phyloP scores from a whole-genome alignment of 2,329 filamentous ascomycete genomes.

The Fusarium sp. region DNA sequence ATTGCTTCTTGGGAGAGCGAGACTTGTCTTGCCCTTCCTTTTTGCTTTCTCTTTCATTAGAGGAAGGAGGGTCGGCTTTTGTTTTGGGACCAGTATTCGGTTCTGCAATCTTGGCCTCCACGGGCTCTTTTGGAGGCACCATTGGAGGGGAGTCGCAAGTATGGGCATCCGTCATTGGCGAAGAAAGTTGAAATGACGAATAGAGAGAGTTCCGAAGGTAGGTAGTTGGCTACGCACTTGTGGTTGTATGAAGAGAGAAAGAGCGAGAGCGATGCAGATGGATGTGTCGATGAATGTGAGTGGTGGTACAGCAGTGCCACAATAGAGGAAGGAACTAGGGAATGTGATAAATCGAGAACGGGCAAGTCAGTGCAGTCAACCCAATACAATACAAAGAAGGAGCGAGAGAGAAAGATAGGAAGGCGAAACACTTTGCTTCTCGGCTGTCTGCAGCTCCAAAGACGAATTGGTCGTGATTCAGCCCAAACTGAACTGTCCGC shows the following conservation, averaged over 20 bases:
- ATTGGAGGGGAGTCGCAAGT: constrained; percentile 21
- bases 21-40: constrained; percentile 21
- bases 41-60: constrained; percentile 13
- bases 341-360: too few relatives aligned
- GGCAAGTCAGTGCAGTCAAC: neutral
- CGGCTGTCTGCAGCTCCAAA: constrained; percentile 15
- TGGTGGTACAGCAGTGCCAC: constrained; percentile 5
- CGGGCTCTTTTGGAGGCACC: constrained; percentile 34
- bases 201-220: neutral
- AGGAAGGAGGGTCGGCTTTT: neutral
- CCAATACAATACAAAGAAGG: neutral
- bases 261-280: neutral
- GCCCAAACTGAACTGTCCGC: too few relatives aligned
- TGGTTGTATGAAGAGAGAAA: neutral
- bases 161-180: constrained; percentile 29
- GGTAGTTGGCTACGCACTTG: neutral
- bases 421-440: constrained; percentile 18
- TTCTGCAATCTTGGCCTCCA: constrained; percentile 4
- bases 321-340: neutral
- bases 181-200: neutral
- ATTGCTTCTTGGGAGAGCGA: constrained; percentile 32
- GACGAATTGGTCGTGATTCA: neutral
- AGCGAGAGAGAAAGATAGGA: neutral
- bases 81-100: neutral
- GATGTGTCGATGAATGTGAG: neutral